Evolutionary conservation across 768 basidiomycete species (phyloP).

Genomic region (Sutorius australiensis): DNA sequence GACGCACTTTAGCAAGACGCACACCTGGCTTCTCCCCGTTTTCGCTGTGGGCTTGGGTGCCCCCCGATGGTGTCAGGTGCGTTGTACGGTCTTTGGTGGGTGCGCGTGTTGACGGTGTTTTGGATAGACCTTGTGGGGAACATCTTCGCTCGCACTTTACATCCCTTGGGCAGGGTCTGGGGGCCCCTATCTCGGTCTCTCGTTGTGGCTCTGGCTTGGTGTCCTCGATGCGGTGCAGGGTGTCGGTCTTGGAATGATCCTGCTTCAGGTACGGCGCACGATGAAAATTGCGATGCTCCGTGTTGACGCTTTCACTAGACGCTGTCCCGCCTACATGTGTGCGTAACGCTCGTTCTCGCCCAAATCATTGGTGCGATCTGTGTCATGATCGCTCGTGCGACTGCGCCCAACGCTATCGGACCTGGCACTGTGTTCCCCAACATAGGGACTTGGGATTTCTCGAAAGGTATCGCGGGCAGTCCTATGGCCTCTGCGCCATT

Average conservation of each 20-base stretch:
- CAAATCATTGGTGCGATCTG: constrained; percentile 87
- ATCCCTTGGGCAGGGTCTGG: constrained; percentile 87
- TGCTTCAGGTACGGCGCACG: constrained; percentile 50
- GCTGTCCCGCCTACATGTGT: constrained; percentile 88
- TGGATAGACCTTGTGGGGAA: constrained; percentile 85
- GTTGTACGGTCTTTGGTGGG: background rate
- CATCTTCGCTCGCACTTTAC: constrained; percentile 87
- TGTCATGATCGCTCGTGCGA: constrained; percentile 91
- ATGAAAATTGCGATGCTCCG: background rate
- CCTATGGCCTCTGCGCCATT: constrained; percentile 82
- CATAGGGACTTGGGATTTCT: constrained; percentile 86
- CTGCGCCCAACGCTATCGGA: constrained; percentile 85
- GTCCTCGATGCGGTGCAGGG: constrained; percentile 93
- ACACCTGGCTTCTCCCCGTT: constrained; percentile 92
- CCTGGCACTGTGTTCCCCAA: constrained; percentile 91
- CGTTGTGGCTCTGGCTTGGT: constrained; percentile 93
- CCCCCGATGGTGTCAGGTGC: constrained; percentile 90
- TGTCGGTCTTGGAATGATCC: constrained; percentile 89
- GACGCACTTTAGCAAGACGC: constrained; percentile 86
- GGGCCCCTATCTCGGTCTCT: constrained; percentile 87
- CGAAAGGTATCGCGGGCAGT: constrained; percentile 65
- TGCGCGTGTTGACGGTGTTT: constrained; percentile 2
- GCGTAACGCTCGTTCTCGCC: constrained; percentile 86
- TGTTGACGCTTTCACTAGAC: constrained; percentile 41
- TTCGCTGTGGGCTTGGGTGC: constrained; percentile 94